phyloP scores from a whole-genome alignment of 225 moss, liverwort and hornwort species.

The Sphagnum contortum region DNA sequence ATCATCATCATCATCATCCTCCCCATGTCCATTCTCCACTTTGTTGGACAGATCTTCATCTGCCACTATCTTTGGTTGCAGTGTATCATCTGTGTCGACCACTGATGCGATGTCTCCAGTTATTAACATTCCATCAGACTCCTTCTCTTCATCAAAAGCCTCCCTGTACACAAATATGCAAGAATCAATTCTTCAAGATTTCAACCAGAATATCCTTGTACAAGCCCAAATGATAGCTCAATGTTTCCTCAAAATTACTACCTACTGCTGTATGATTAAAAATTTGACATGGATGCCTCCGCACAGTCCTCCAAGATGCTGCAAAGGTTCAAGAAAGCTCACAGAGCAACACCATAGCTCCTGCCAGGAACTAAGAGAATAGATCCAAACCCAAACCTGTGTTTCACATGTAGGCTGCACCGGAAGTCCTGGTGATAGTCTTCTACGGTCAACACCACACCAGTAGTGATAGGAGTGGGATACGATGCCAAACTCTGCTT shows the following conservation, averaged over 20 bases:
- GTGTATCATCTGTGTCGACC: conserved; percentile 13
- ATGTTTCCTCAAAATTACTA: not conserved
- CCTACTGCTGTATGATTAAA: not conserved
- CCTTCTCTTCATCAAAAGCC: conserved; percentile 70
- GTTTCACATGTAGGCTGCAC: conserved; percentile 84
- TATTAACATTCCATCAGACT: conserved; percentile 51
- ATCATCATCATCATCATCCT: conserved; percentile 26
- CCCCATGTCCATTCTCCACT: conserved; percentile 36
- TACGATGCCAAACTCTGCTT: conserved; percentile 63
- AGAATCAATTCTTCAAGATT: not conserved
- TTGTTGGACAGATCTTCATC: conserved; percentile 10
- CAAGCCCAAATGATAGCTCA: too few relatives aligned
- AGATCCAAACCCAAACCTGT: conserved; percentile 38
- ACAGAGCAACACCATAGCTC: too few relatives aligned
- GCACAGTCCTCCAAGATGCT: too few relatives aligned
- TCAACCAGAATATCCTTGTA: not conserved
- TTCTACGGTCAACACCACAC: conserved; percentile 68
- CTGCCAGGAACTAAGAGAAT: too few relatives aligned
- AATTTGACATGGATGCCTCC: not conserved
- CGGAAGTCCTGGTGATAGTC: conserved; percentile 93
- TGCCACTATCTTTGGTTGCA: conserved; percentile 11
- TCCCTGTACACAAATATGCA: conserved; percentile 34
- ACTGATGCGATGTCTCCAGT: conserved; percentile 41
- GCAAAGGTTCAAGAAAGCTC: not conserved
- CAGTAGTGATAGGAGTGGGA: conserved; percentile 69